Base-by-base conservation (phyloP, 2,329 filamentous ascomycete genomes). In the Pezicula radicicola region DNA sequence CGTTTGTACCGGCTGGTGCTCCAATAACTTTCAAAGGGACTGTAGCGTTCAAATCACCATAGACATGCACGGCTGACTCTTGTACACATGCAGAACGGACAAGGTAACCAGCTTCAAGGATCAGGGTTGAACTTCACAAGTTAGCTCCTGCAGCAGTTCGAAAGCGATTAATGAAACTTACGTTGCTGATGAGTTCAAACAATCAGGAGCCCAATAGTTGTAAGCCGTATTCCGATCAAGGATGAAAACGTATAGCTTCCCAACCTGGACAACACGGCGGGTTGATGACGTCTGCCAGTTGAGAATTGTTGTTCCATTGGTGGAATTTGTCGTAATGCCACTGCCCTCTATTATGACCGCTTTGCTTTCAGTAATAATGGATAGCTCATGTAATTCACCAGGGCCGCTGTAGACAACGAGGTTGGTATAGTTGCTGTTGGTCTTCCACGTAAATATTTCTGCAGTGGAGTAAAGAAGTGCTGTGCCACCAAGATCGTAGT, bases 41-140 rank as follows among this genome's bases (percentile, higher is more conserved):
- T 0, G 87, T 90, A 0, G 75, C 68, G 59, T 93, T 92, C 55
- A 92, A 76, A 61, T 94, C 89, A 3, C 85, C 89, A 4, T 79
- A 80, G 3, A 93, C 66, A 10, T 79, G 73, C 4, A 93, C 72
- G 1, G 76, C 75, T n/a, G 70, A 72, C 2, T 76, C 81, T 6
- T 78, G 60, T 1, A 86, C 66, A 3, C 75, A 75, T 0, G 83
- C 84, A 0, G 78, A 81, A 6, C 87, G 79, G 35, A 88, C 64
- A 0, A 89, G 74, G 60, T 89, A 87, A 9, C 81, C 80, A 0
- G 79, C 84, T 54, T 84, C 80, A 39, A 89, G 82, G n/a, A 87
- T 73, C 5, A 68, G 76, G 16, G 68, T 65, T 33, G 69, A 70
- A 9, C 63, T 66, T 4, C 60, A 60, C 36, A 67, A 61, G 16